These are phyloP conservation scores for Metschnikowia bowlesiae DNA, from an alignment of 805 yeast species.

Conservation along the genomic window DNA sequence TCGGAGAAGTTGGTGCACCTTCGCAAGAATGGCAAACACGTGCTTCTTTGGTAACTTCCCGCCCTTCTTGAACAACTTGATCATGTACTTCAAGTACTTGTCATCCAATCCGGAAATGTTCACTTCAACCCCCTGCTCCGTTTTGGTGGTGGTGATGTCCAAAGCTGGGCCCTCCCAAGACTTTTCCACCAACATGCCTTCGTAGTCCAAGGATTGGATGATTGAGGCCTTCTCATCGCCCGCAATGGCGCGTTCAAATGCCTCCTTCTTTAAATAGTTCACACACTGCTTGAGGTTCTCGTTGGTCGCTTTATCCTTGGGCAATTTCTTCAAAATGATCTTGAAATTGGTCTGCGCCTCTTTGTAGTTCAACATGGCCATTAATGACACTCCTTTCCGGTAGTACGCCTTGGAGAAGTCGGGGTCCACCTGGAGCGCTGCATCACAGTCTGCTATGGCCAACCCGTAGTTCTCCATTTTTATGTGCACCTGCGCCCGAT, in stretches of 20 bases:
- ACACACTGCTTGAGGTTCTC: conserved; percentile 59
- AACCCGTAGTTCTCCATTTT: conserved; percentile 82
- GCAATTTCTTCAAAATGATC: conserved; percentile 54
- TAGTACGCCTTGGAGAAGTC: conserved; percentile 75
- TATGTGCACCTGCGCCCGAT: conserved; percentile 86
- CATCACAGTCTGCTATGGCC: conserved; percentile 74
- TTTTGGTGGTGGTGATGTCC: conserved; percentile 33
- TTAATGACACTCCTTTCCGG: conserved; percentile 77
- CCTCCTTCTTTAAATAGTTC: conserved; percentile 62
- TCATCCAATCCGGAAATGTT: conserved; percentile 41
- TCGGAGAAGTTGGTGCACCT: conserved; percentile 59
- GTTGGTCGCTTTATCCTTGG: conserved; percentile 65
- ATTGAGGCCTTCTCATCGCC: conserved; percentile 56
- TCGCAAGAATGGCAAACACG: conserved; percentile 75
- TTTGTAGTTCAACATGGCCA: conserved; percentile 71
- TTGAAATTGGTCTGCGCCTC: conserved; percentile 70
- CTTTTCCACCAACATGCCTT: conserved; percentile 47
- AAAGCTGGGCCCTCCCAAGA: conserved; percentile 58
- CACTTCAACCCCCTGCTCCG: conserved; percentile 22
- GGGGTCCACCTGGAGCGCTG: conserved; percentile 64
- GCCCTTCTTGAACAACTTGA: conserved; percentile 68
- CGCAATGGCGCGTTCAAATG: conserved; percentile 84
- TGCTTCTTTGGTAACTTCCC: conserved; percentile 74
- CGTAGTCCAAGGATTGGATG: conserved; percentile 45
- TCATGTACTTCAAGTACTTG: conserved; percentile 59